Evolutionary conservation across 1,284 basidiomycete species (phyloP), one percentile per base, ranked within the genome.

Genomic region (Puccinia horiana): DNA sequence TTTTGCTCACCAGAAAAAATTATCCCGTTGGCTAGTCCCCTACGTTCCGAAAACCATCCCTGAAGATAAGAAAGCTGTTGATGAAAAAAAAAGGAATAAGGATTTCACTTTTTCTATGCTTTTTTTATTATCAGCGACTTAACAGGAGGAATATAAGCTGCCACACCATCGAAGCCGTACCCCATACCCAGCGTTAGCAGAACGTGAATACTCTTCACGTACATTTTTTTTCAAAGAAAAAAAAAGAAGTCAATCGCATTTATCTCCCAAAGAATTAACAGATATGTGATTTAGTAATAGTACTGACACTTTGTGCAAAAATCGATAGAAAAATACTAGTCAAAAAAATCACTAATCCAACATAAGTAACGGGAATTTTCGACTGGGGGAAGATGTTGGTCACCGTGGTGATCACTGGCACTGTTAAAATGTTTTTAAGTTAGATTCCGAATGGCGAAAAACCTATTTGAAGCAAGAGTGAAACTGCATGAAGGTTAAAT

Each of bases 11-110:
- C 76, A 76, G 81, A 82, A 76, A 82, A 82, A 16, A 82, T 67
- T 16, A 82, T 56, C 20, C 73, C 81, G 49, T 82, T 82, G 32
- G 81, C 81, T n/a, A 82, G 40, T 11, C 74, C 81, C 44, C 61
- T 74, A 52, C 63, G 42, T 54, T 69, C 65, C 44, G 20, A 37
- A 70, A 76, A 82, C 73, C 74, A 82, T 54, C 63, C 81, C 9
- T 73, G 81, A 26, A 82, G 74, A 37, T 82, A 82, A 18, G 81
- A 75, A 37, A 82, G 63, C 73, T 82, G 16, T 37, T 37, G 6
- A 44, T 16, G 18, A 52, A 63, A 2, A 65, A 54, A 54, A 3
- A 1, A 63, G 12, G 32, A 42, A 69, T 69, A 20, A 69, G 65
- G 8, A 44, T 29, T 20, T 9, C 16, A 11, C 56, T 35, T 65